phyloP scores from a whole-genome alignment of 768 basidiomycete genomes.

The Auricularia sp. region DNA sequence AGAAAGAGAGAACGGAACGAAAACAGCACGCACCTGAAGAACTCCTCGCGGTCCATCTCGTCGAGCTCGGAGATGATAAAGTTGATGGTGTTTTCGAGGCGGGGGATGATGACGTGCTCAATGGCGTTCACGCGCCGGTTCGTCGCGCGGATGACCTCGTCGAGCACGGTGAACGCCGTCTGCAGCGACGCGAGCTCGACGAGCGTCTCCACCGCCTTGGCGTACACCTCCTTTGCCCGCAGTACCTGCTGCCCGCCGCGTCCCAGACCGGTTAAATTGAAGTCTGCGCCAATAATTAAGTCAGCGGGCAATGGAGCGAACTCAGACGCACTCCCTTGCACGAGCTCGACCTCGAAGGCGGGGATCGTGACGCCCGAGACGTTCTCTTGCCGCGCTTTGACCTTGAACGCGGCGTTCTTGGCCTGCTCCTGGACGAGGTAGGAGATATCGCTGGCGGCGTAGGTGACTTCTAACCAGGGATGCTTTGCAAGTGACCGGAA shows the following conservation, averaged over 20 bases:
- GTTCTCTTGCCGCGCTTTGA: conserved; percentile 94
- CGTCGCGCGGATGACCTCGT: conserved; percentile 98
- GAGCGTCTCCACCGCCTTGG: conserved; percentile 93
- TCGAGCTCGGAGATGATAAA: conserved; percentile 97
- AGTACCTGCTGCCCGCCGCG: conserved; percentile 95
- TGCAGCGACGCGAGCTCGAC: conserved; percentile 95
- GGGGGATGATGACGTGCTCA: conserved; percentile 92
- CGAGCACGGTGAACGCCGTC: conserved; percentile 96
- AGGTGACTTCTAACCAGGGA: conserved; percentile 96
- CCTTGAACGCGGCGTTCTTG: conserved; percentile 81
- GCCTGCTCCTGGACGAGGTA: conserved; percentile 98
- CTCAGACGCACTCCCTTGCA: conserved; percentile 55
- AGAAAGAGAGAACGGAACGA: conserved; percentile 7
- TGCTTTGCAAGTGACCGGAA: no score
- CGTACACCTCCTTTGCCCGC: conserved; percentile 89
- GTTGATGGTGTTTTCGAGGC: conserved; percentile 93
- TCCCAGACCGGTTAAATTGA: conserved; percentile 93
- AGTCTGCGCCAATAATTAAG: conserved; percentile 43
- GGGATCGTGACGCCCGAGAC: conserved; percentile 98
- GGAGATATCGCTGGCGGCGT: conserved; percentile 92
- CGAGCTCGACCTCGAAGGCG: conserved; percentile 86
- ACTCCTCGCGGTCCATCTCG: conserved; percentile 96
- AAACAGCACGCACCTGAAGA: conserved; percentile 54
- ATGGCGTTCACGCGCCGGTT: conserved; percentile 98
- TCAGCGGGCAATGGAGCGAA: conserved; percentile 4